These are phyloP conservation scores for Solanum microdontum DNA, from an alignment of 257 asterid genomes.

Conservation along the genomic window DNA sequence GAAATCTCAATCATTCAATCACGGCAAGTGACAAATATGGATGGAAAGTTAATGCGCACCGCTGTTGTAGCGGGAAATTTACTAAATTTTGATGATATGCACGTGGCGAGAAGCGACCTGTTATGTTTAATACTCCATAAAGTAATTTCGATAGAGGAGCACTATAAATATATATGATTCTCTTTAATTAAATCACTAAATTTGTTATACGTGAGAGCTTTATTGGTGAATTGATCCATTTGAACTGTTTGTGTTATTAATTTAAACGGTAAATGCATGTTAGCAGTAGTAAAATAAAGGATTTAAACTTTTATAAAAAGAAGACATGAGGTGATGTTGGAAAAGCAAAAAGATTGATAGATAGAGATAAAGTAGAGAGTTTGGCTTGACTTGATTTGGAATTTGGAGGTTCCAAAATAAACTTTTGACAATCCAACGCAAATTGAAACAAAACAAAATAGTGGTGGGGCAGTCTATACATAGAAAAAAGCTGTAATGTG, in stretches of 20 bases:
- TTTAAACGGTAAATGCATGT: neutral
- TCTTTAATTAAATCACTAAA: neutral
- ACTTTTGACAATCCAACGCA: slow-evolving; percentile 16
- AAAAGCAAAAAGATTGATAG: slow-evolving; percentile 12
- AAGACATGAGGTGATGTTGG: slow-evolving; percentile 19
- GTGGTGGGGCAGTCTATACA: slow-evolving; percentile 11
- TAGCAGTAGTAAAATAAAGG: neutral
- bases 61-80: neutral
- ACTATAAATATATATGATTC: neutral
- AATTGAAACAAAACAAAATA: neutral
- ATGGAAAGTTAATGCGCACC: neutral
- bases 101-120: neutral
- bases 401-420: neutral
- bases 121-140: neutral
- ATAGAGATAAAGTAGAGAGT: neutral
- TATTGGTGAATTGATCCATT: neutral
- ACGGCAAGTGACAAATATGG: too few relatives aligned
- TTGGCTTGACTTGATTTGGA: neutral
- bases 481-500: slow-evolving; percentile 18
- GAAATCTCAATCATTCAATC: neutral
- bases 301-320: neutral
- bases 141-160: neutral
- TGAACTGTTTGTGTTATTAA: neutral
- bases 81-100: neutral
- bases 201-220: neutral